Percentiles rank a stretch among this genome's conserved stretches.
phyloP scores from a whole-genome alignment of 768 basidiomycete genomes.

The Leccinum incarnatum region DNA sequence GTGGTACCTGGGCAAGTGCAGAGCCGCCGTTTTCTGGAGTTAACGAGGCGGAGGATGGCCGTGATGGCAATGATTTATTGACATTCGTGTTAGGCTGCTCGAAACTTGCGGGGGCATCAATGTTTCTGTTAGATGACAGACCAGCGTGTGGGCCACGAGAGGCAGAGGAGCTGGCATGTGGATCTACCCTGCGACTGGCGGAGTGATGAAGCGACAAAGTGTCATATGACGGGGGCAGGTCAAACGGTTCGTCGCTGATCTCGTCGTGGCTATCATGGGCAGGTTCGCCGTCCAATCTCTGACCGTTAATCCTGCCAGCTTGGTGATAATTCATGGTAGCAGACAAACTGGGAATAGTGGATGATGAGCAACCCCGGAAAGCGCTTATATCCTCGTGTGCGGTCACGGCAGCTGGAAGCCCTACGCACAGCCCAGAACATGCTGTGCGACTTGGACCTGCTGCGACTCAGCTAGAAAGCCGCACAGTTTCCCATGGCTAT shows the following conservation, averaged over 20 bases:
- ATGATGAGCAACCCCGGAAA: too few species aligned
- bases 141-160: not conserved
- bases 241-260: not conserved
- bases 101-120: too few species aligned
- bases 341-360: too few species aligned
- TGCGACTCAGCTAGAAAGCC: too few species aligned
- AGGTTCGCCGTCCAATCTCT: too few species aligned
- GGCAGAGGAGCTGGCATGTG: not conserved
- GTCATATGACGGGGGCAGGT: conserved; percentile 20
- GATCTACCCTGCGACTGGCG: not conserved
- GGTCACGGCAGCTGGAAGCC: too few species aligned
- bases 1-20: not conserved
- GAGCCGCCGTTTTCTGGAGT: not conserved
- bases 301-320: too few species aligned
- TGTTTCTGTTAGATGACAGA: not conserved
- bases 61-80: not conserved
- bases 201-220: conserved; percentile 1
- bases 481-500: too few species aligned
- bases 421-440: too few species aligned
- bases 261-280: too few species aligned
- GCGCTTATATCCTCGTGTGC: not conserved
- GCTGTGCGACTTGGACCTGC: too few species aligned
- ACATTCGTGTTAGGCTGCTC: not conserved
- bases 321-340: too few species aligned
- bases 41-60: not conserved